A percentile compares a stretch with the other conserved stretches of the same genome.
phyloP scores from a whole-genome alignment of 768 basidiomycete genomes.

The Tulasnella sp. region DNA sequence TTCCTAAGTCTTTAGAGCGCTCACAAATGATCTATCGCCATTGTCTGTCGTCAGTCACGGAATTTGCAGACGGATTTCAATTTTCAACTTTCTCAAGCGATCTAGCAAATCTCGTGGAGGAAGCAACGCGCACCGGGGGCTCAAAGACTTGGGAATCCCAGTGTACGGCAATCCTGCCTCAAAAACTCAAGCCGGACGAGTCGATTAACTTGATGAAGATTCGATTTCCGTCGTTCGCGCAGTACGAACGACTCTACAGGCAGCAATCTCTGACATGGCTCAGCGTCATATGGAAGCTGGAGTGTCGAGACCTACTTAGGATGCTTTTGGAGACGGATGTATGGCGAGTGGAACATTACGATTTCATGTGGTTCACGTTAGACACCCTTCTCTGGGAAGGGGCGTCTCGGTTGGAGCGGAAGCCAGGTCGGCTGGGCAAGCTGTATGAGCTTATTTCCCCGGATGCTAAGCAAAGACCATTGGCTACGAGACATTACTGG shows the following conservation, averaged over 20 bases:
- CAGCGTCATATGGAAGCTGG: neutral
- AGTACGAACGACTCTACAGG: neutral
- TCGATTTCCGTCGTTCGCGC: neutral
- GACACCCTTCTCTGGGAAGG: neutral
- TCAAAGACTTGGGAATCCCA: neutral
- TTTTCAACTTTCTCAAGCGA: neutral
- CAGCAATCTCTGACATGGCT: neutral
- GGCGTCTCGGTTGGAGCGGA: neutral
- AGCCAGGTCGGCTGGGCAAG: neutral
- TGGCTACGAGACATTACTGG: neutral
- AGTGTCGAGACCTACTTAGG: neutral
- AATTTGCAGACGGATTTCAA: neutral
- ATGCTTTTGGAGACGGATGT: neutral
- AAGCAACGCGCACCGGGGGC: neutral
- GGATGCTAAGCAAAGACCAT: neutral
- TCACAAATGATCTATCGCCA: neutral
- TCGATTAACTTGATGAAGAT: neutral
- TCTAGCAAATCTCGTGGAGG: neutral
- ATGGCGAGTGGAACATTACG: neutral
- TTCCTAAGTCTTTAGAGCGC: no score
- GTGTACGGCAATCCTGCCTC: neutral
- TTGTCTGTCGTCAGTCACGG: neutral
- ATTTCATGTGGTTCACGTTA: neutral
- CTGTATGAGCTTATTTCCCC: neutral
- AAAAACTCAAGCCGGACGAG: neutral